Evolutionary conservation across 208 protist genomes (phyloP).

Genomic region (Balamuthia mandrillaris): DNA sequence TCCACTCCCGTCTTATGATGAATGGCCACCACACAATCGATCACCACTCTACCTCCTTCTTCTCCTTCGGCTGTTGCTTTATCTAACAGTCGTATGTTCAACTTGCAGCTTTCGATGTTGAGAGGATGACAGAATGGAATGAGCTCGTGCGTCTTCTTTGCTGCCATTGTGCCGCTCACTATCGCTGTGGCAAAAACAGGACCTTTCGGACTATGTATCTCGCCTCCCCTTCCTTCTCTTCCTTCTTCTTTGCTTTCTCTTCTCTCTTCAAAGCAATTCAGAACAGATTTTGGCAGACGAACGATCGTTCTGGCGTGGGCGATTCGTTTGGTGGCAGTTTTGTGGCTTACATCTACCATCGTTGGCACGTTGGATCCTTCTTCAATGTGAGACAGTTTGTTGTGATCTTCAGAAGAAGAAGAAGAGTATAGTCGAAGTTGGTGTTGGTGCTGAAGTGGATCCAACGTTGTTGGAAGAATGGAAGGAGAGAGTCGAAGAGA

Average conservation of each 20-base stretch:
- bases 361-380: conserved; percentile 34
- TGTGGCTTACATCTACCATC: conserved; percentile 61
- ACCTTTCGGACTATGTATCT: conserved; percentile 29
- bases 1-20: conserved; percentile 83
- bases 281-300: conserved; percentile 1
- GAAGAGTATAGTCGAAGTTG: no score
- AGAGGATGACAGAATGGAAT: conserved; percentile 92
- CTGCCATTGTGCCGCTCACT: conserved; percentile 84
- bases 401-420: not conserved
- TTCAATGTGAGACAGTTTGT: conserved; percentile 35
- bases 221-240: not conserved
- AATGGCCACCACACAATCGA: conserved; percentile 44
- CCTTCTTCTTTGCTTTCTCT: no score
- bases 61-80: not conserved
- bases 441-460: no score
- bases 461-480: no score
- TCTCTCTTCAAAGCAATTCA: not conserved
- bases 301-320: conserved; percentile 36
- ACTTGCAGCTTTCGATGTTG: conserved; percentile 81
- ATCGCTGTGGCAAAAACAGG: conserved; percentile 57
- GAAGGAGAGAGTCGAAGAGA: not conserved
- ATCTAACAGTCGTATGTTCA: conserved; percentile 73
- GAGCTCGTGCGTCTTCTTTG: conserved; percentile 84
- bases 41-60: not conserved
- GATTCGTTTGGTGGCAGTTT: conserved; percentile 39